Evolutionary conservation across 164 flowering plant genomes (phyloP), one percentile per base, ranked within the genome.

Genomic region (Tinospora cordifolia): DNA sequence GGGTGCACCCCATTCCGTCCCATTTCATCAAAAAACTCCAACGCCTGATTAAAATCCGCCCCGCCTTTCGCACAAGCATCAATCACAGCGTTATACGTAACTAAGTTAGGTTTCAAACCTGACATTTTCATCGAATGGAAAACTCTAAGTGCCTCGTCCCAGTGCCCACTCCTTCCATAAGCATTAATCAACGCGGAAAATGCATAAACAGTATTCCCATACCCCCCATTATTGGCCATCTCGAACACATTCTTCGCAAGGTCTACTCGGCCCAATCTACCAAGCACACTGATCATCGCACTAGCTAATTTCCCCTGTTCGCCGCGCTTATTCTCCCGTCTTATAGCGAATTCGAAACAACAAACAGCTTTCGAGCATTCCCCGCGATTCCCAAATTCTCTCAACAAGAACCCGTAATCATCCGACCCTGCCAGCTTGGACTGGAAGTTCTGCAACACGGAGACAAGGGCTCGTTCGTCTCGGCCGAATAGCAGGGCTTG

Each of bases 11-110:
- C 88, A 68, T 79, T 82, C 19, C 65, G 74, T 72, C 84, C 70
- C 99, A 95, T 95, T 41, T 95, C 96, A 75, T 90, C 83, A 24
- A 90, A 90, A 63, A 90, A 77, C 66, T 71, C 83, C 11, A 77
- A 74, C 0, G 90, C 96, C 58, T 74, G 69, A 38, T 79, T 77
- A 69, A 87, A 89, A 51, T 88, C 88, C 57, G 87, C 87, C 22
- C 99, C 98, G 58, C 97, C 98, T 82, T 95, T 95, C 2, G 88
- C 99, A 83, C 92, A 90, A 0, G 99, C 99, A 83, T 95, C 97
- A 68, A 95, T 95, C 59, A 92, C 88, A 8, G 99, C 92, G 84
- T 95, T 95, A 69, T 89, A 95, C 40, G 96, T 89, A 15, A 95
- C 97, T 69, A 92, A 82, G 81, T 95, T 95, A 0, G 99, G 98